A percentile compares a stretch with the other conserved stretches of the same genome.
These are phyloP conservation scores for Aspergillus leporis DNA, from an alignment of 495 filamentous ascomycete genomes.

Conservation along the genomic window DNA sequence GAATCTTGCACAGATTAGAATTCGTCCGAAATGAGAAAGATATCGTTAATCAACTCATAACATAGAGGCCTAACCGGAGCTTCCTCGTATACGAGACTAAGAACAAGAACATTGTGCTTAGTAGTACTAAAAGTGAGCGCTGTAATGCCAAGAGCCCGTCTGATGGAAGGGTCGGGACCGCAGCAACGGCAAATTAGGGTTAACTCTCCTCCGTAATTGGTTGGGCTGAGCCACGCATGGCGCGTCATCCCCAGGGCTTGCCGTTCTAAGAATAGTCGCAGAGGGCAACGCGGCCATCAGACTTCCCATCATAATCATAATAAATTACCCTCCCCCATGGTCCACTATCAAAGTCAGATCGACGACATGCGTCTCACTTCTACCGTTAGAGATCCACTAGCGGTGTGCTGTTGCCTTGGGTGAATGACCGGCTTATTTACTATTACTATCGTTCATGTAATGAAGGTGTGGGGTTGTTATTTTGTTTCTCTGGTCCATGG, in stretches of 20 bases:
- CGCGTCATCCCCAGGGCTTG: background rate
- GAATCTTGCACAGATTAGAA: too few relatives aligned
- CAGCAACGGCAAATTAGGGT: slow-evolving; percentile 7
- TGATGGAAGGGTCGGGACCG: background rate
- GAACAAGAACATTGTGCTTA: background rate
- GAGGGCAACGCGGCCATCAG: slow-evolving; percentile 12
- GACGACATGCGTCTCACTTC: slow-evolving; percentile 17
- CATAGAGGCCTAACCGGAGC: too few relatives aligned
- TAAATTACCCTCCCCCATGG: background rate
- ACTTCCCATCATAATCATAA: too few relatives aligned
- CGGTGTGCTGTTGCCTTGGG: slow-evolving; percentile 7
- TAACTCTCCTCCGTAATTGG: too few relatives aligned
- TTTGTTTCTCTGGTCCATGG: background rate
- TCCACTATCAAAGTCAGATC: background rate
- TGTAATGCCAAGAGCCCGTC: background rate
- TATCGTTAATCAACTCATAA: too few relatives aligned
- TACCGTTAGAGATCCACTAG: slow-evolving; percentile 3
- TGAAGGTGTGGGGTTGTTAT: background rate
- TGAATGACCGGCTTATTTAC: background rate
- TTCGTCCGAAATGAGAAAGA: too few relatives aligned
- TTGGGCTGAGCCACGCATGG: slow-evolving; percentile 12
- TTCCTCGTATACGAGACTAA: too few relatives aligned
- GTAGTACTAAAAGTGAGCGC: background rate
- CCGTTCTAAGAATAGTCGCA: slow-evolving; percentile 16
- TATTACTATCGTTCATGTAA: background rate